phyloP scores from a whole-genome alignment of 1,284 basidiomycete genomes.

The Sporisorium sorghi region DNA sequence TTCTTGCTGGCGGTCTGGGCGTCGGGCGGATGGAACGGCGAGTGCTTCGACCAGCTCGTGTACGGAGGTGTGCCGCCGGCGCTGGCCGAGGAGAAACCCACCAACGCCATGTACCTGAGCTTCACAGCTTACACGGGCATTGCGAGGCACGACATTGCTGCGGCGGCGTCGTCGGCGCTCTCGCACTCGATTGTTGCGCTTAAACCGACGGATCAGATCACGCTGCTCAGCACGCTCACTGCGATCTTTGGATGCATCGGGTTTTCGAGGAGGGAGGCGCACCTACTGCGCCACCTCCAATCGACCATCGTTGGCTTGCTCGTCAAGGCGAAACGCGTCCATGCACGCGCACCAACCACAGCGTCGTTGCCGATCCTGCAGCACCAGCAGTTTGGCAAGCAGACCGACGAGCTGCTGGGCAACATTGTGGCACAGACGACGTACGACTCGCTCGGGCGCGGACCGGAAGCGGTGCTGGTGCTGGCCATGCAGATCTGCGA shows the following conservation, averaged over 20 bases:
- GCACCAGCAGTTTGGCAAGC: slow-evolving; percentile 28
- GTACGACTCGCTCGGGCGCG: slow-evolving; percentile 34
- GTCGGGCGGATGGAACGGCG: slow-evolving; percentile 66
- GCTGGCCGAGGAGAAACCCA: slow-evolving; percentile 56
- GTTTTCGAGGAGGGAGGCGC: slow-evolving; percentile 58
- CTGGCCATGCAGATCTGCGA: slow-evolving; percentile 66
- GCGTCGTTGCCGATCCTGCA: slow-evolving; percentile 36
- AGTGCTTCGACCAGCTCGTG: slow-evolving; percentile 67
- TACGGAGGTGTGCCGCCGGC: slow-evolving; percentile 66
- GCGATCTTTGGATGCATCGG: slow-evolving; percentile 63
- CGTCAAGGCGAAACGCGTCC: slow-evolving; percentile 34
- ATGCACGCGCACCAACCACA: slow-evolving; percentile 20
- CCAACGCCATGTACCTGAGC: slow-evolving; percentile 45
- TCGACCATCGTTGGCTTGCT: slow-evolving; percentile 54
- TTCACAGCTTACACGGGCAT: slow-evolving; percentile 56
- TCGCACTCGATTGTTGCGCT: slow-evolving; percentile 61
- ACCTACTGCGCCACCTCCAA: slow-evolving; percentile 60
- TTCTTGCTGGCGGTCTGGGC: slow-evolving; percentile 67
- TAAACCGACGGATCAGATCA: slow-evolving; percentile 62
- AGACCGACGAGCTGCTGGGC: slow-evolving; percentile 32
- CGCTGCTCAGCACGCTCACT: slow-evolving; percentile 55
- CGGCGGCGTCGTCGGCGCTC: slow-evolving; percentile 55
- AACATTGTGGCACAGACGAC: slow-evolving; percentile 49
- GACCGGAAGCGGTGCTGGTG: slow-evolving; percentile 60
- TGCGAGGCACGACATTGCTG: slow-evolving; percentile 62